Percentiles rank a stretch among this genome's conserved stretches.
phyloP scores from a whole-genome alignment of 2,329 filamentous ascomycete species.

The Davidsoniella eucalypti region DNA sequence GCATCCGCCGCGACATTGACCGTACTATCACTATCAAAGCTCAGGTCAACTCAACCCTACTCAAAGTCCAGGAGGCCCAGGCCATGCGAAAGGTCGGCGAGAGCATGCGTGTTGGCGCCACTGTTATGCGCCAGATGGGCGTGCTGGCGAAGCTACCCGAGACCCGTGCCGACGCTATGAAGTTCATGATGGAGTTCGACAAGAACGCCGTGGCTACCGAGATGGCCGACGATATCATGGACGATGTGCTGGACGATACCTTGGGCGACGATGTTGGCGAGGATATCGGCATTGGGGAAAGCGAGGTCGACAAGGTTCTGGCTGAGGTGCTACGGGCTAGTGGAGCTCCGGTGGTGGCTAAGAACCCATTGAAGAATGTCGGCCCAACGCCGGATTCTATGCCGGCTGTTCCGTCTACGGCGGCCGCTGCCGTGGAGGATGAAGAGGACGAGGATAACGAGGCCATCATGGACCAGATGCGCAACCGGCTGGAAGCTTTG shows the following conservation, averaged over 20 bases:
- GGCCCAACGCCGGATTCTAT: conserved; percentile 35
- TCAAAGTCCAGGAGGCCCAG: conserved; percentile 97
- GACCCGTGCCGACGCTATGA: conserved; percentile 70
- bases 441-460: conserved; percentile 77
- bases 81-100: conserved; percentile 92
- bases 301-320: conserved; percentile 83
- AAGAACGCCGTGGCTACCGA: conserved; percentile 96
- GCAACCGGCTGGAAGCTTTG: conserved; percentile 74
- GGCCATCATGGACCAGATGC: conserved; percentile 86
- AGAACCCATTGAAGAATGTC: conserved; percentile 38
- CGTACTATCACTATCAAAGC: conserved; percentile 77
- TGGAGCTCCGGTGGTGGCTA: conserved; percentile 39
- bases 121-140: conserved; percentile 97
- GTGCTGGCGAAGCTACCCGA: conserved; percentile 68
- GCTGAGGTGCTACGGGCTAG: conserved; percentile 78
- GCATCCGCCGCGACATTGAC: conserved; percentile 56
- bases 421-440: conserved; percentile 36
- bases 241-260: conserved; percentile 54
- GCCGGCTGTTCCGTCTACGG: conserved; percentile 31
- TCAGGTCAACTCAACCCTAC: conserved; percentile 80
- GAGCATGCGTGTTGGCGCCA: conserved; percentile 67
- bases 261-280: conserved; percentile 37
- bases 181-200: conserved; percentile 72
- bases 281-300: conserved; percentile 37
- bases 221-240: conserved; percentile 78